Evolutionary conservation across 305 asterid species (phyloP).

Genomic region (Solanum aculeatissimum): DNA sequence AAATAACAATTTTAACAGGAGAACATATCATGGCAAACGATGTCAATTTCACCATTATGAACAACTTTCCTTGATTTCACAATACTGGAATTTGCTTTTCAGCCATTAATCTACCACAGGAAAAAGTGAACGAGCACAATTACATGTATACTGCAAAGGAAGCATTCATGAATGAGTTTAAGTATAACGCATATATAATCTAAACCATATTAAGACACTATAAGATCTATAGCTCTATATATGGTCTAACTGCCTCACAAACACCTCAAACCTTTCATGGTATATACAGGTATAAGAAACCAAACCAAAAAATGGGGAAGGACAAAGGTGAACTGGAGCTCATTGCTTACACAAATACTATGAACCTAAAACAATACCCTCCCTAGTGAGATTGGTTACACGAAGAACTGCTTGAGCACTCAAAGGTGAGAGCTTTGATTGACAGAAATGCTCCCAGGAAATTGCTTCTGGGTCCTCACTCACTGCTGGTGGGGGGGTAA

Average conservation of each 20-base stretch:
- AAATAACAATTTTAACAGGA: background rate
- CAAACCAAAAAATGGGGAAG: slow-evolving; percentile 15
- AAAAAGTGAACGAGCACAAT: background rate
- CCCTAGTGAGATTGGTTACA: slow-evolving; percentile 53
- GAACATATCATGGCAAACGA: background rate
- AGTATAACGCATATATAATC: background rate
- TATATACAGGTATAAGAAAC: slow-evolving; percentile 57
- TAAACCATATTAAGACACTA: slow-evolving; percentile 7
- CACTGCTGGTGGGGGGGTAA: slow-evolving; percentile 9
- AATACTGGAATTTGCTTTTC: background rate
- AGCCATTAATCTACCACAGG: background rate
- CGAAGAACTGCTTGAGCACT: slow-evolving; percentile 93
- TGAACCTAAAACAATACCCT: slow-evolving; percentile 47
- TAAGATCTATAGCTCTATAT: slow-evolving; percentile 21
- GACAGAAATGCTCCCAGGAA: slow-evolving; percentile 86
- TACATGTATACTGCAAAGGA: background rate
- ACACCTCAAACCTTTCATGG: slow-evolving; percentile 39
- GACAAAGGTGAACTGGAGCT: slow-evolving; percentile 14
- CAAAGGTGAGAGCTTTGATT: slow-evolving; percentile 70
- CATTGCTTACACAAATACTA: slow-evolving; percentile 18
- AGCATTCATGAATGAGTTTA: background rate
- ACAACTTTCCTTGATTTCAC: background rate
- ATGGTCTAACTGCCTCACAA: slow-evolving; percentile 20
- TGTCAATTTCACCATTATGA: background rate
- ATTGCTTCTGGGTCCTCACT: slow-evolving; percentile 25